Evolutionary conservation across 176 grass and related monocot species (phyloP).

Genomic region (Eragrostis nindensis): DNA sequence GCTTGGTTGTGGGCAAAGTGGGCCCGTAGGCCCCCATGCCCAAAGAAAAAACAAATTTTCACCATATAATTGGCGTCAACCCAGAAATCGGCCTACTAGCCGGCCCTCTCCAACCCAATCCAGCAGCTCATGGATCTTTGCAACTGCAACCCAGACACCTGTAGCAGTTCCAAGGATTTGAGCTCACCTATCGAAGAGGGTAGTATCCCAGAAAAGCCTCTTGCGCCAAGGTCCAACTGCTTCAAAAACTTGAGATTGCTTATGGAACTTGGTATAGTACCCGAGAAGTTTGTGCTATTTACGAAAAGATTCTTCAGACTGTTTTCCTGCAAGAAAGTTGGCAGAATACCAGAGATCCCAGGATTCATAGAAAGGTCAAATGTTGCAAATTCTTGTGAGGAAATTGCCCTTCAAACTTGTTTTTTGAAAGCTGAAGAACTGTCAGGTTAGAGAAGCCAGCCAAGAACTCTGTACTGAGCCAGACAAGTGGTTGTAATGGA

Average conservation of each 20-base stretch:
- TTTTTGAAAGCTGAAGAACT: conserved; percentile 41
- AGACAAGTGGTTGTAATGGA: conserved; percentile 42
- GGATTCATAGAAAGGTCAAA: conserved; percentile 39
- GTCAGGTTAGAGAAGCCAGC: conserved; percentile 36
- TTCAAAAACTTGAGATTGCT: conserved; percentile 39
- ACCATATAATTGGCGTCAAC: too few relatives aligned
- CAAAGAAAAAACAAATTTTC: too few relatives aligned
- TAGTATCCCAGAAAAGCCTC: neutral
- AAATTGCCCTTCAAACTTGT: conserved; percentile 33
- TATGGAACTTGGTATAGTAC: conserved; percentile 29
- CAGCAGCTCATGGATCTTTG: neutral
- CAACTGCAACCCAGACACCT: neutral
- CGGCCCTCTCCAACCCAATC: too few relatives aligned
- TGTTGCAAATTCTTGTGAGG: conserved; percentile 28
- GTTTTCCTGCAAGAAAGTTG: conserved; percentile 16
- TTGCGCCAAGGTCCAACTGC: conserved; percentile 5
- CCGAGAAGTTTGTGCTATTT: conserved; percentile 38
- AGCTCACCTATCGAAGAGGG: neutral
- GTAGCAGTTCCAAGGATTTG: neutral
- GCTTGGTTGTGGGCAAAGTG: too few relatives aligned
- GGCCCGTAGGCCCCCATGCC: too few relatives aligned
- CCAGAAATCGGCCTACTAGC: too few relatives aligned
- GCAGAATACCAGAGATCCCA: conserved; percentile 27
- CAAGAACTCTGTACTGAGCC: conserved; percentile 41
- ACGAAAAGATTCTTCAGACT: conserved; percentile 32